Conservation (phyloP, 1,139 yeast genomes). For the Taphrina betulina region DNA sequence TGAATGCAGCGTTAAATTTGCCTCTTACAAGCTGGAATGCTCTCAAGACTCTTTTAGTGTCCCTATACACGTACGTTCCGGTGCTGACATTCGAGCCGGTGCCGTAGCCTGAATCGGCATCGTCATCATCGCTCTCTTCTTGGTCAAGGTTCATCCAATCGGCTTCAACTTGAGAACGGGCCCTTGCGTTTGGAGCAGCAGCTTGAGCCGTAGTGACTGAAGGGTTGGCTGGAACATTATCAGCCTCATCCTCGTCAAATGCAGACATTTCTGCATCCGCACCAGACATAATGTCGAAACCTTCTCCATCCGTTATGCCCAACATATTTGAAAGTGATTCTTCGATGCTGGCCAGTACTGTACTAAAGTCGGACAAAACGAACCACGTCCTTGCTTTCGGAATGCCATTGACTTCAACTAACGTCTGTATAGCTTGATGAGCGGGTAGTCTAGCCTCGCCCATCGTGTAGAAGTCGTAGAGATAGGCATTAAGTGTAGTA, state of each 20-base stretch:
- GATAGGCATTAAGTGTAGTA: slow-evolving; percentile 29
- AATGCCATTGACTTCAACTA: slow-evolving; percentile 32
- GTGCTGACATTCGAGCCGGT: slow-evolving; percentile 13
- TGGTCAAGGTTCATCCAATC: slow-evolving; percentile 25
- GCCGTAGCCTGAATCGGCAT: slow-evolving; percentile 16
- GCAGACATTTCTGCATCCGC: slow-evolving; percentile 32
- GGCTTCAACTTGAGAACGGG: slow-evolving; percentile 9
- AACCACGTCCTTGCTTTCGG: slow-evolving; percentile 33
- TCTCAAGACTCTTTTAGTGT: slow-evolving; percentile 29
- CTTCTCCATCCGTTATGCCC: slow-evolving; percentile 27
- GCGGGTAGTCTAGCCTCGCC: slow-evolving; percentile 27
- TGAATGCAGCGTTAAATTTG: slow-evolving; percentile 29
- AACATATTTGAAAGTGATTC: slow-evolving; percentile 30
- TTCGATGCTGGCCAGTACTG: slow-evolving; percentile 31
- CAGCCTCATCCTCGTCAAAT: slow-evolving; percentile 32
- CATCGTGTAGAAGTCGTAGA: slow-evolving; percentile 32
- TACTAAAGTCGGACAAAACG: slow-evolving; percentile 31
- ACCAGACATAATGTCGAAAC: slow-evolving; percentile 15
- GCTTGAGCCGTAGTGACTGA: slow-evolving; percentile 20
- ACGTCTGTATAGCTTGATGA: slow-evolving; percentile 16
- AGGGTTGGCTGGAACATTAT: slow-evolving; percentile 24
- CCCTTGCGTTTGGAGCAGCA: slow-evolving; percentile 22
- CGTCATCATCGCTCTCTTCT: slow-evolving; percentile 13
- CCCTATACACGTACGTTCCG: slow-evolving; percentile 25
- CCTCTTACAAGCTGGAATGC: slow-evolving; percentile 32